These are phyloP conservation scores for Ochromonadaceae sp. DNA, from an alignment of 352 stramenopile genomes.

Conservation along the genomic window DNA sequence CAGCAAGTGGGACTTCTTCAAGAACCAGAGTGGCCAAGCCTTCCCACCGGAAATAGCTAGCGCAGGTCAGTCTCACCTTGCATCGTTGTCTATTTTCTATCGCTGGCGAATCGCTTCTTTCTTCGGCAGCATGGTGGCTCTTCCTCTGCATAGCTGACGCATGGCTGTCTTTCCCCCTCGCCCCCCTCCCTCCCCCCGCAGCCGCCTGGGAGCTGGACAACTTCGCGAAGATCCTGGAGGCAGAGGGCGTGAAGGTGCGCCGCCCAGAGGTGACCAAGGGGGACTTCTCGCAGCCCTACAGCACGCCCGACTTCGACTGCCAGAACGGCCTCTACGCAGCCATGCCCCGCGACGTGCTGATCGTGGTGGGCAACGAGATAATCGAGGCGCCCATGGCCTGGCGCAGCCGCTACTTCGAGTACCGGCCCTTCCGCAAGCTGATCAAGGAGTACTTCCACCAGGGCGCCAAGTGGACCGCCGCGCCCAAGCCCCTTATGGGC, in stretches of 20 bases:
- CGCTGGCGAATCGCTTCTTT: too few species aligned
- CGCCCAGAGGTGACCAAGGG: conserved; percentile 45
- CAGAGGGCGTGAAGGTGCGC: conserved; percentile 57
- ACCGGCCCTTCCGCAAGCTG: conserved; percentile 59
- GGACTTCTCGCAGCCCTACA: conserved; percentile 51
- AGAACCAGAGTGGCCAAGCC: conserved; percentile 49
- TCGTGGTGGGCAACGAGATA: conserved; percentile 70
- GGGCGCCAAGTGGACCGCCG: conserved; percentile 63
- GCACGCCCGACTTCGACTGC: conserved; percentile 62
- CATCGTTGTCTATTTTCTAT: background rate
- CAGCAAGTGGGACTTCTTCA: conserved; percentile 74
- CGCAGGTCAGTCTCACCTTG: conserved; percentile 18
- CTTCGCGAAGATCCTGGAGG: conserved; percentile 55
- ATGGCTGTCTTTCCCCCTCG: background rate
- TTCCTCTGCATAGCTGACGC: too few species aligned
- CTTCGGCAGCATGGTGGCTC: too few species aligned
- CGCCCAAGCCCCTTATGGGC: conserved; percentile 67
- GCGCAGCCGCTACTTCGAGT: conserved; percentile 71
- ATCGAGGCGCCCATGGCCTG: conserved; percentile 68
- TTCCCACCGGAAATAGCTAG: conserved; percentile 58
- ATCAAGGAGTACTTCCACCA: conserved; percentile 72
- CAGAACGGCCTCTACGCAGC: conserved; percentile 59
- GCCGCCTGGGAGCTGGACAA: conserved; percentile 62
- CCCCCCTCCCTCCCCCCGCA: conserved; percentile 13
- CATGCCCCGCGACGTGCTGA: conserved; percentile 66